phyloP scores from a whole-genome alignment of 768 basidiomycete species.

The Boletus subparvulus region DNA sequence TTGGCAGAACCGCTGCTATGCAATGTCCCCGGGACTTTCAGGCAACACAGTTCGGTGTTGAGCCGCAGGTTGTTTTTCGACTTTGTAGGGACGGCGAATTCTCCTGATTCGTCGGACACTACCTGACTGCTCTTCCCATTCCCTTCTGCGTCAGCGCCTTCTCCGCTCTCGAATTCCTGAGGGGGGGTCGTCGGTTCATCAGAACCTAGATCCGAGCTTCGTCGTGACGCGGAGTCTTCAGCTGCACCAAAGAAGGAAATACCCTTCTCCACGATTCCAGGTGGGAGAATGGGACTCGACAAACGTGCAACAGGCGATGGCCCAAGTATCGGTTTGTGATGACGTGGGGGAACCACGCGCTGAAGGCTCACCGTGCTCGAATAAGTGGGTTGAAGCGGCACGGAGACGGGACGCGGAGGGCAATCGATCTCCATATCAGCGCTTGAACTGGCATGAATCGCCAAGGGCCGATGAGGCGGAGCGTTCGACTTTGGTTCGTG shows the following conservation, averaged over 20 bases:
- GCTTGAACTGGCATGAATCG: constrained; percentile 2
- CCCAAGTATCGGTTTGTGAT: constrained; percentile 6
- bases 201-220: constrained; percentile 14
- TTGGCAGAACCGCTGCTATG: not conserved
- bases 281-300: constrained; percentile 19
- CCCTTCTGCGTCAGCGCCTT: constrained; percentile 11
- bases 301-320: constrained; percentile 18
- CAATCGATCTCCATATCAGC: constrained; percentile 30
- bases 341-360: not conserved
- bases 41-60: not conserved
- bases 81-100: not conserved
- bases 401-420: constrained; percentile 20
- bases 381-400: constrained; percentile 14
- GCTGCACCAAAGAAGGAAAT: constrained; percentile 1
- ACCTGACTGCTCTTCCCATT: constrained; percentile 5
- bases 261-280: not conserved
- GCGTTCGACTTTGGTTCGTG: constrained; percentile 5
- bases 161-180: constrained; percentile 17
- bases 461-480: constrained; percentile 7
- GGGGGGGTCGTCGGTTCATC: constrained; percentile 13
- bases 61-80: not conserved
- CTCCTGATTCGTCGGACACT: constrained; percentile 8
- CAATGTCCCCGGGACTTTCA: not conserved
- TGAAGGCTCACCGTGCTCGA: not conserved
- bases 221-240: constrained; percentile 7